A percentile compares a stretch with the other conserved stretches of the same genome.
Evolutionary conservation across 1,284 basidiomycete species (phyloP).

Genomic region (Heterobasidion occidentale): DNA sequence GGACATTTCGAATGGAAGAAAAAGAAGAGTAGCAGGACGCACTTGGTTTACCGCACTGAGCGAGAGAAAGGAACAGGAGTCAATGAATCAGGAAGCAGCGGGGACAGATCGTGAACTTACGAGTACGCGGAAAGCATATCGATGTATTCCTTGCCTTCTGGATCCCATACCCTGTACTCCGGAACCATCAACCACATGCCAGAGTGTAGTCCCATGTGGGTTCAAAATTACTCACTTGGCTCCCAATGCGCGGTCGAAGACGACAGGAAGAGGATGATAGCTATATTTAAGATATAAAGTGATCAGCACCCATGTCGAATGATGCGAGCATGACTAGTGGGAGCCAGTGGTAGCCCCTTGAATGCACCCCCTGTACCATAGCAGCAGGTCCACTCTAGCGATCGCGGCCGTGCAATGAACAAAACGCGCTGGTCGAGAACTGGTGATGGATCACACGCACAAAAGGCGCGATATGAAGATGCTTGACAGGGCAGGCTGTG

Average conservation of each 20-base stretch:
- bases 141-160: conserved; percentile 88
- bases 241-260: conserved; percentile 86
- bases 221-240: conserved; percentile 60
- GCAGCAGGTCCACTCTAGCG: no score
- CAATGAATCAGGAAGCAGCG: conserved; percentile 2
- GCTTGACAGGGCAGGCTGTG: no score
- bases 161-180: conserved; percentile 81
- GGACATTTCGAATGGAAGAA: not conserved
- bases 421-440: no score
- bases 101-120: conserved; percentile 39
- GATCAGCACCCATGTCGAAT: not conserved
- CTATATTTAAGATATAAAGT: conserved; percentile 29
- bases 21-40: conserved; percentile 11
- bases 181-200: conserved; percentile 13
- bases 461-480: no score
- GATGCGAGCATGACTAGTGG: no score
- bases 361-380: no score
- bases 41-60: conserved; percentile 82
- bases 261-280: conserved; percentile 94
- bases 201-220: not conserved
- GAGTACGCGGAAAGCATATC: conserved; percentile 98
- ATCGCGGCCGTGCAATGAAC: no score
- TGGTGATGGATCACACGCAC: no score
- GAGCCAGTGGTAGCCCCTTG: no score
- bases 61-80: not conserved